Conservation (phyloP, 805 yeast species). For the Nakazawaea holstii region DNA sequence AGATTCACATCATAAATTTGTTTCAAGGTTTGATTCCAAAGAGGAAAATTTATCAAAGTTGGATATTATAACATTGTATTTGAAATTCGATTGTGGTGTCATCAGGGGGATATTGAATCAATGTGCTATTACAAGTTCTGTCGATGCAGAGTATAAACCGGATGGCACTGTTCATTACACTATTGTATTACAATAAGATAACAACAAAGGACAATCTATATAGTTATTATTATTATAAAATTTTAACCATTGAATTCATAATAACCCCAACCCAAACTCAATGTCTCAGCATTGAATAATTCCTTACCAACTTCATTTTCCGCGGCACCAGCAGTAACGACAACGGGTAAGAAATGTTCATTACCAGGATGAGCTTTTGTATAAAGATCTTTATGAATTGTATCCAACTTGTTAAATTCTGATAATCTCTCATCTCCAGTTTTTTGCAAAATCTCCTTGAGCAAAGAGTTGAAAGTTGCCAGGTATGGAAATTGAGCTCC, state of each 20-base stretch:
- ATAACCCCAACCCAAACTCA: slow-evolving; percentile 66
- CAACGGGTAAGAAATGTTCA: slow-evolving; percentile 72
- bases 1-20: slow-evolving; percentile 30
- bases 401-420: slow-evolving; percentile 31
- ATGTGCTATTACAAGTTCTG: slow-evolving; percentile 1
- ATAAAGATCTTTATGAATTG: slow-evolving; percentile 26
- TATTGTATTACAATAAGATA: slow-evolving; percentile 2
- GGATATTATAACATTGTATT: slow-evolving; percentile 5
- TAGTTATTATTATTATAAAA: neutral
- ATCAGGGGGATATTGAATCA: slow-evolving; percentile 8
- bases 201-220: neutral
- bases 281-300: slow-evolving; percentile 36
- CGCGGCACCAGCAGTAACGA: slow-evolving; percentile 50
- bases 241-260: slow-evolving; percentile 32
- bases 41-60: slow-evolving; percentile 1
- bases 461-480: slow-evolving; percentile 41
- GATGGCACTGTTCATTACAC: slow-evolving; percentile 11
- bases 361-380: slow-evolving; percentile 64
- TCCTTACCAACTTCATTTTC: slow-evolving; percentile 35
- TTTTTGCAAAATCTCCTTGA: slow-evolving; percentile 33
- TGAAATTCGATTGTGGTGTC: slow-evolving; percentile 10
- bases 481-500: slow-evolving; percentile 39
- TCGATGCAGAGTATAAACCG: slow-evolving; percentile 5
- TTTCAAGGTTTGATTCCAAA: slow-evolving; percentile 3
- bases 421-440: slow-evolving; percentile 27